These are phyloP conservation scores for Cercospora sp. DNA, from an alignment of 2,329 filamentous ascomycete species.

Conservation along the genomic window DNA sequence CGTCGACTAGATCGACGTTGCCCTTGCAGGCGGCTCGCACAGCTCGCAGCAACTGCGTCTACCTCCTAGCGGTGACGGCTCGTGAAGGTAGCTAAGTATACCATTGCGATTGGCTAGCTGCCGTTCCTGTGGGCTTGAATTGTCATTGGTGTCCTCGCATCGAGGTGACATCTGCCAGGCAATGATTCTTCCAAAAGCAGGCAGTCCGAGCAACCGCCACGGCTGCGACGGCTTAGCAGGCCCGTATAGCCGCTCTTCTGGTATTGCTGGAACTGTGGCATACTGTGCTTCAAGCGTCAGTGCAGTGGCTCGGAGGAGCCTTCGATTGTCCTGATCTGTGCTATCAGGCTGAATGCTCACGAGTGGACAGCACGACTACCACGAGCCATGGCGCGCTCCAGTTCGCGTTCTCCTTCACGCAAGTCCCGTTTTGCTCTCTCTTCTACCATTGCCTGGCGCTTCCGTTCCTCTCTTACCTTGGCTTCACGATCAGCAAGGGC, in stretches of 20 bases:
- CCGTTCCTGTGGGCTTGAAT: not conserved
- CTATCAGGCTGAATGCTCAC: conserved; percentile 1
- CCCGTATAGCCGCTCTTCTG: not conserved
- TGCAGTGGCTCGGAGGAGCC: not conserved
- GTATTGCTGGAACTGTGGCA: not conserved
- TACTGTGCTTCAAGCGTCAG: not conserved
- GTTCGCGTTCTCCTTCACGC: conserved; percentile 27
- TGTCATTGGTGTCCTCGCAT: not conserved
- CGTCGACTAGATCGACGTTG: not conserved
- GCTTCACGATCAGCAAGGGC: conserved; percentile 28
- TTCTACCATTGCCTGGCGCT: conserved; percentile 23
- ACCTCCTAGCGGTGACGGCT: not conserved
- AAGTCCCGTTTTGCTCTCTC: conserved; percentile 23
- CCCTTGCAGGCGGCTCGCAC: not conserved
- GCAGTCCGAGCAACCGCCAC: not conserved
- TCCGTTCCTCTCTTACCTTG: conserved; percentile 28
- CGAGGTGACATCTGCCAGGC: not conserved
- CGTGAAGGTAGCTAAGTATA: not conserved
- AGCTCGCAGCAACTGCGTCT: not conserved
- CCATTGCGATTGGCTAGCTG: not conserved
- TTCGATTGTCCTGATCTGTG: conserved; percentile 1
- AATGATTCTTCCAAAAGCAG: not conserved
- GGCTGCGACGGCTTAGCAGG: not conserved
- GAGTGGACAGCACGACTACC: not conserved
- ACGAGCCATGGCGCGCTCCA: conserved; percentile 24